A percentile compares a stretch with the other conserved stretches of the same genome.
phyloP scores from a whole-genome alignment of 176 grass and related monocot species.

The Phragmites australis region DNA sequence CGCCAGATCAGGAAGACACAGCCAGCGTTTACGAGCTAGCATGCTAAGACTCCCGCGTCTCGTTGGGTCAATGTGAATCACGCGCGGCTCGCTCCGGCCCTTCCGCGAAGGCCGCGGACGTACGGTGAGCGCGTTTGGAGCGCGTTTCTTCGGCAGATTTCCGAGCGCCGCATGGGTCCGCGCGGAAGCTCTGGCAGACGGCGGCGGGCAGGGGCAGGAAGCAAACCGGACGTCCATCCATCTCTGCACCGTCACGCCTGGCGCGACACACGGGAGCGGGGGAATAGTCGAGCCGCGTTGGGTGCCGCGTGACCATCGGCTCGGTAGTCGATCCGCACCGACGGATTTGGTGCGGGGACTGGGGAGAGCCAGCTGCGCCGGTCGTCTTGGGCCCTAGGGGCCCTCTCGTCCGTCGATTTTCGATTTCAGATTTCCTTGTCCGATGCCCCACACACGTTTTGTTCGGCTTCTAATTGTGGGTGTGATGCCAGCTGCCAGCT shows the following conservation, averaged over 20 bases:
- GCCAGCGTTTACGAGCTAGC: neutral
- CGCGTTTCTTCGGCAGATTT: neutral
- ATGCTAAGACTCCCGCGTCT: neutral
- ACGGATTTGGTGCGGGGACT: neutral
- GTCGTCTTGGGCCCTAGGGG: neutral
- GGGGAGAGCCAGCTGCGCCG: neutral
- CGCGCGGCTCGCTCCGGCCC: neutral
- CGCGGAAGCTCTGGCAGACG: neutral
- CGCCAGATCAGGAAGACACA: neutral
- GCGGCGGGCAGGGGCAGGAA: neutral
- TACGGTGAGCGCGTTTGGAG: neutral
- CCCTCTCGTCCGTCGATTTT: neutral
- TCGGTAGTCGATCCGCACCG: neutral
- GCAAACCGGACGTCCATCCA: neutral
- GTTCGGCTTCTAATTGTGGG: too few relatives aligned
- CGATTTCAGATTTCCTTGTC: neutral
- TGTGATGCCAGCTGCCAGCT: too few relatives aligned
- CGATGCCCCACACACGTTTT: too few relatives aligned
- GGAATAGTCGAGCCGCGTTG: neutral
- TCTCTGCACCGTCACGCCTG: neutral
- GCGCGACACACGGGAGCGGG: neutral
- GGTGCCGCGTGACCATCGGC: too few relatives aligned
- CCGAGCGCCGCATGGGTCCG: slow-evolving; percentile 16
- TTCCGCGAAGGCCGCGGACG: neutral
- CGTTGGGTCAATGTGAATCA: slow-evolving; percentile 6